Evolutionary conservation across 2,329 filamentous ascomycete genomes (phyloP), one percentile per base, ranked within the genome.

Genomic region (Helotiales sp.): DNA sequence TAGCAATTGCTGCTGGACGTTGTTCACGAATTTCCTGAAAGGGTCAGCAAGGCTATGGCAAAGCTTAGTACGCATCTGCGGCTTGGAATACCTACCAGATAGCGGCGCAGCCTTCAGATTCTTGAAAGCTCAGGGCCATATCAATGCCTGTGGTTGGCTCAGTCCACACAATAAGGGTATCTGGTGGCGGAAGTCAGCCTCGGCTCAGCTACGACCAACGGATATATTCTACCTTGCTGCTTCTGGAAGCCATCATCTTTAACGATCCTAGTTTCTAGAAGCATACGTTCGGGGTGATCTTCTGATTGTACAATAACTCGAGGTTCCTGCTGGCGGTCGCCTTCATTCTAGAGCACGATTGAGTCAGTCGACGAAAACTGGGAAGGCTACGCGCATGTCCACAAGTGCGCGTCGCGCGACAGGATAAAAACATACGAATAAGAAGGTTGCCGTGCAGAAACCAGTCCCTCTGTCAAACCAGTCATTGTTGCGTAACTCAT

Each of bases 381-480:
- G 5, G 48, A 25, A 15, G 46, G 66, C 50, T 67, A 61, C 31
- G 42, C 49, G 17, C 47, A 19, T 6, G 7, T 30, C 24, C 19
- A 25, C 40, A 27, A 44, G 24, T 42, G 40, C 46, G 48, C 56
- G 48, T 51, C 40, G 51, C 52, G 36, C n/a, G 48, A 44, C 19
- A 54, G 46, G 19, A 25, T 22, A 29, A 33, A 15, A 29, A 64
- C 69, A 44, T 69, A 72, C 70, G 48, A 66, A 63, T 25, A 64
- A 54, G 48, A 67, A 71, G 5, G 60, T 55, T 48, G 93, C 92
- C 59, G 86, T 90, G 74, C 95, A 98, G 75, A 97, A 97, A 62
- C 95, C 95, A 48, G 95, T 99, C 64, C 95, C 95, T 70, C 93
- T 84, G 77, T 99, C 95, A 73, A 93, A 97, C 95, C 95, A 99